phyloP scores from a whole-genome alignment of 768 basidiomycete genomes.

The Psilocybe cubensis region DNA sequence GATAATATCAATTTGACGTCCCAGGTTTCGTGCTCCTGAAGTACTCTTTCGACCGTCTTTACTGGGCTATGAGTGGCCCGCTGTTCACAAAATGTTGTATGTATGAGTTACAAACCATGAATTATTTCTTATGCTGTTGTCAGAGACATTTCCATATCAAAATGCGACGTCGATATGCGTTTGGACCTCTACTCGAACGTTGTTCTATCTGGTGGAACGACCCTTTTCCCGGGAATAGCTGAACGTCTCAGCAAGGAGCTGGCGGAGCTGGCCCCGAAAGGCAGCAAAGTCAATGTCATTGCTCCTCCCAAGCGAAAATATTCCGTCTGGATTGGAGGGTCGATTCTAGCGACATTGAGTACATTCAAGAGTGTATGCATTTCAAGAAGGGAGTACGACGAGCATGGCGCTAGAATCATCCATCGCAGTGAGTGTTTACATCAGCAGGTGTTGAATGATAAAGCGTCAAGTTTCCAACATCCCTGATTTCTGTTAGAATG shows the following conservation, averaged over 20 bases:
- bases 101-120: conserved; percentile 7
- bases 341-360: not conserved
- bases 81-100: conserved; percentile 90
- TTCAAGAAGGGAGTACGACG: not conserved
- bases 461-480: not conserved
- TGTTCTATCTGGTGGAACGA: conserved; percentile 87
- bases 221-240: conserved; percentile 95
- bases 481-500: not conserved
- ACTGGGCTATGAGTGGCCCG: conserved; percentile 85
- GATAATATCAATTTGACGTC: conserved; percentile 18
- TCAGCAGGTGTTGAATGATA: not conserved
- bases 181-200: conserved; percentile 81
- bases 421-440: conserved; percentile 77
- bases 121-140: not conserved
- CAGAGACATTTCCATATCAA: conserved; percentile 81
- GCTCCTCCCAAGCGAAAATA: not conserved
- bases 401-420: conserved; percentile 64
- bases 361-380: not conserved
- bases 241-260: conserved; percentile 97
- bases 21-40: conserved; percentile 88
- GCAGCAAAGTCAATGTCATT: conserved; percentile 91
- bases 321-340: not conserved
- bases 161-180: conserved; percentile 86
- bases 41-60: conserved; percentile 93
- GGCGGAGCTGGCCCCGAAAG: conserved; percentile 78